phyloP scores from a whole-genome alignment of 2,329 filamentous ascomycete species.

The Amphichorda felina region DNA sequence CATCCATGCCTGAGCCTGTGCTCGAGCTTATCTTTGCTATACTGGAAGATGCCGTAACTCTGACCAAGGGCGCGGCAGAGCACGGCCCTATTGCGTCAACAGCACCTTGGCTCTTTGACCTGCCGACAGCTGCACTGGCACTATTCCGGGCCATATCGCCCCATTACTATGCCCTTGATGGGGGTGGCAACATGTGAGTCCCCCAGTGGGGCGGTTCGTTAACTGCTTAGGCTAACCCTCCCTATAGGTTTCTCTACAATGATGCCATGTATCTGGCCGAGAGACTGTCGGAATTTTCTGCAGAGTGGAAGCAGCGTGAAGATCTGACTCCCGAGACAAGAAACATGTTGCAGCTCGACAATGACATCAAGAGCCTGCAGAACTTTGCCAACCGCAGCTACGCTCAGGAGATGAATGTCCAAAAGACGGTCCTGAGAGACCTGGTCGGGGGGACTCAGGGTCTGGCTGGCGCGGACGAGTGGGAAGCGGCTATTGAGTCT shows the following conservation, averaged over 20 bases:
- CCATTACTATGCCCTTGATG: constrained; percentile 55
- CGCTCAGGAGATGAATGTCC: constrained; percentile 45
- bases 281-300: constrained; percentile 33
- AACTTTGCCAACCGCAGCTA: constrained; percentile 52
- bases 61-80: constrained; percentile 41
- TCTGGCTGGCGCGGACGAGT: constrained; percentile 44
- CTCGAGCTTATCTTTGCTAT: constrained; percentile 51
- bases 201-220: not conserved
- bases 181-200: constrained; percentile 52
- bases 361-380: constrained; percentile 46
- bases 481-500: constrained; percentile 37
- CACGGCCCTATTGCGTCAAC: constrained; percentile 52
- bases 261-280: constrained; percentile 54
- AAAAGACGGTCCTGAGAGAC: constrained; percentile 50
- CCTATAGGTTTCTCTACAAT: constrained; percentile 50
- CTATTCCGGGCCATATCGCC: constrained; percentile 69
- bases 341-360: constrained; percentile 44
- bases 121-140: constrained; percentile 64
- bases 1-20: constrained; percentile 73
- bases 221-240: not conserved
- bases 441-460: constrained; percentile 49
- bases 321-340: constrained; percentile 38
- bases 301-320: constrained; percentile 38
- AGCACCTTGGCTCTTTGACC: constrained; percentile 55
- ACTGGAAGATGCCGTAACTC: constrained; percentile 46